Base-by-base conservation (phyloP, 306 rosid genomes). In the Gastrolobium bilobum region DNA sequence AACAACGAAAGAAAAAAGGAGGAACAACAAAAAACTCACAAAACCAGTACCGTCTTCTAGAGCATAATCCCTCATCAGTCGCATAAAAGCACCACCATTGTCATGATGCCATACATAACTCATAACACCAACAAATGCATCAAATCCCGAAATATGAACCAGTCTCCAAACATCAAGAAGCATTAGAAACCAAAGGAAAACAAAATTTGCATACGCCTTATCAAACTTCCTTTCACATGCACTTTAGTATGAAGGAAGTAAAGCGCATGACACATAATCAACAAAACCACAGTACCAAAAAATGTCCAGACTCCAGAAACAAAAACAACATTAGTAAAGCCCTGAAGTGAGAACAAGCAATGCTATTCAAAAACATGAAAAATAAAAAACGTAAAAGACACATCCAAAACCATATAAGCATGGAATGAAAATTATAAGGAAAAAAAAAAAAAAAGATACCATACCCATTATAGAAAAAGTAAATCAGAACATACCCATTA, bases 401-500 rank as follows among this genome's bases (percentile, higher is more conserved):
- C 61, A 68, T 10, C 34, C 51, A 51, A 14, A 70, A 50, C 50
- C 30, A 46, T 4, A 44, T 13, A 34, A 48, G 2, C 10, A 35
- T 11, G 20, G 13, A 46, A 68, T 30, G 57, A 6, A 35, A 44
- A 44, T 20, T 7, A n/a, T 9, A 66, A 35, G 8, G 3, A 61
- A 51, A 7, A 52, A 10, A n/a, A 4, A 39, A 29, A 53, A 10
- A 38, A 9, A 52, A 48, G 42, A 54, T 20, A 34, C 65, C 4
- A 39, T 40, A 30, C 68, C 74, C 48, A 53, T 48, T 10, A 64
- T 34, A 80, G 57, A 11, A 73, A 60, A 39, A 79, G 63, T 62
- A 62, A 79, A 66, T 68, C 43, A 77, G 46, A 80, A 70, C 4
- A 39, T 40, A 30, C 68, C 74, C 48, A 53, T 48, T 10, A 64